A percentile compares a stretch with the other conserved stretches of the same genome.
These are phyloP conservation scores for Arthrobotrys megalospora DNA, from an alignment of 2,329 filamentous ascomycete species.

Conservation along the genomic window DNA sequence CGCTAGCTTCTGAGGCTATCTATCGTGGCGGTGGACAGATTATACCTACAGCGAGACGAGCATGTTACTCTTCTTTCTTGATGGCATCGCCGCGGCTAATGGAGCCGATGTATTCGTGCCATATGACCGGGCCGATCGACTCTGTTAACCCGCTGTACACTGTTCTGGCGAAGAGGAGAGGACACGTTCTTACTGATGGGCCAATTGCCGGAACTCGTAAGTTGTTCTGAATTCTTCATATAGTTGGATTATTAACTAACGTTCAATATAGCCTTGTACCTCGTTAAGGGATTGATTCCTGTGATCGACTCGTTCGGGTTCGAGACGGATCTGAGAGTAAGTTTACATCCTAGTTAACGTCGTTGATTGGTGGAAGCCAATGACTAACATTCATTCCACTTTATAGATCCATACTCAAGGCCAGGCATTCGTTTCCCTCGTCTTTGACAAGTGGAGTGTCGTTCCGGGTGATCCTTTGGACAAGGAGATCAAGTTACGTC, in stretches of 20 bases:
- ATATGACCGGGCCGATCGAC: conserved; percentile 92
- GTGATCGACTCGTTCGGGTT: conserved; percentile 99
- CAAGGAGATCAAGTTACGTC: conserved; percentile 83
- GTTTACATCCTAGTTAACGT: conserved; percentile 25
- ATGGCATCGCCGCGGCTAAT: conserved; percentile 97
- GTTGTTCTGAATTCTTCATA: conserved; percentile 18
- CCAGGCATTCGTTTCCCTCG: conserved; percentile 87
- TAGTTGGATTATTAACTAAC: conserved; percentile 5
- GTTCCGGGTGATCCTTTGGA: conserved; percentile 97
- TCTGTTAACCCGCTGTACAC: conserved; percentile 92
- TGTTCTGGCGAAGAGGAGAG: conserved; percentile 86
- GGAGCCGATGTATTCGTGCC: conserved; percentile 94
- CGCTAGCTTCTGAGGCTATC: conserved; percentile 89
- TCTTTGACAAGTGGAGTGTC: conserved; percentile 96
- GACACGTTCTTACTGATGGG: conserved; percentile 93
- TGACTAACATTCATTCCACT: conserved; percentile 2
- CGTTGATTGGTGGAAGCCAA: background rate
- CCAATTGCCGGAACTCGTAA: conserved; percentile 87
- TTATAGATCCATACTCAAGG: conserved; percentile 88
- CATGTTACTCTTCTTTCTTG: conserved; percentile 95
- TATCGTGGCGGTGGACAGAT: conserved; percentile 96
- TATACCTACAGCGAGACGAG: conserved; percentile 91
- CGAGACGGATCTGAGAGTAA: conserved; percentile 87
- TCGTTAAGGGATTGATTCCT: conserved; percentile 89
- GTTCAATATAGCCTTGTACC: conserved; percentile 76